A percentile compares a stretch with the other conserved stretches of the same genome.
Conservation (phyloP, 2,329 filamentous ascomycete species). For the Aspergillus amoenus region DNA sequence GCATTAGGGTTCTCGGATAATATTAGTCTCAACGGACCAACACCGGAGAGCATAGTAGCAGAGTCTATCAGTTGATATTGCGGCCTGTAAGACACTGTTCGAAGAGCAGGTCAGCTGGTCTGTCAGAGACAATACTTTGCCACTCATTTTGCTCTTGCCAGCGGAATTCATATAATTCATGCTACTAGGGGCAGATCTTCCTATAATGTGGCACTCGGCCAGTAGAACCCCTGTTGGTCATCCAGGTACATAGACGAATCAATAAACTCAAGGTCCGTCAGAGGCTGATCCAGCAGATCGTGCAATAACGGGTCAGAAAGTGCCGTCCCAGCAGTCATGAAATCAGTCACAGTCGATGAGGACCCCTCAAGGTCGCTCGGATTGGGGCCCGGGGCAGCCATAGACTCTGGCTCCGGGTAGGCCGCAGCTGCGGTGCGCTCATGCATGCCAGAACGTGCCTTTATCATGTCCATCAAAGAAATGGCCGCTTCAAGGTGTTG, state of each 20-base stretch:
- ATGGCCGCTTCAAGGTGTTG: background rate
- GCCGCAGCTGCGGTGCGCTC: background rate
- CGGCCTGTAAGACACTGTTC: too few species aligned
- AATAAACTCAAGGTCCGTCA: background rate
- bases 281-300: background rate
- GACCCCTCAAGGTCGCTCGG: background rate
- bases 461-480: background rate
- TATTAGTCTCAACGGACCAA: background rate
- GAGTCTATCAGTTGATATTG: too few species aligned
- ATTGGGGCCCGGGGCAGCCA: too few species aligned
- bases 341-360: background rate
- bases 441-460: background rate
- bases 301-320: background rate
- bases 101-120: too few species aligned
- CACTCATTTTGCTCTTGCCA: too few species aligned
- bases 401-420: background rate
- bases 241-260: background rate
- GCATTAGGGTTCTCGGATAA: background rate
- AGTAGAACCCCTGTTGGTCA: background rate
- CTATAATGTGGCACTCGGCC: background rate
- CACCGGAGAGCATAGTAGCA: background rate
- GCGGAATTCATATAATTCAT: too few species aligned
- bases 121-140: too few species aligned
- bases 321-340: background rate
- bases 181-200: too few species aligned